Base-by-base conservation (phyloP, 768 basidiomycete genomes). In the Mycena pura region DNA sequence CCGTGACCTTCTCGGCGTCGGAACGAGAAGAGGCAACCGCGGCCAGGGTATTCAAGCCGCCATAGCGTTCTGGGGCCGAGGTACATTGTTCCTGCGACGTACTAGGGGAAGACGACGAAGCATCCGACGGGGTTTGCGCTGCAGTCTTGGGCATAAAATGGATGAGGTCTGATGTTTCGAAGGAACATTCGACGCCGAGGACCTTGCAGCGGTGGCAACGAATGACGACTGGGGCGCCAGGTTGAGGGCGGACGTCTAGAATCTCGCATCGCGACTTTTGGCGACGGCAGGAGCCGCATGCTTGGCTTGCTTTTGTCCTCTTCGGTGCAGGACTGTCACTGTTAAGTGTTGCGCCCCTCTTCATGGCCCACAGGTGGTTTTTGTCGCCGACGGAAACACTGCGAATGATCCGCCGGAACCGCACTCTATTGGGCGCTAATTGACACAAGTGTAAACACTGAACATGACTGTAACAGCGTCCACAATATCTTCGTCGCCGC, bases 121-220 rank as follows among this genome's bases (percentile, higher is more conserved):
- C 49, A 47, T 13, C 36, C 29, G 31, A 17, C 22, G 48, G 29
- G 32, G 51, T 10, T 15, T 44, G 48, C 14, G 25, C 28, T 24
- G 38, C 49, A 13, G 57, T 57, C 43, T 53, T 65, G 34, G 62
- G 46, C n/a, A 62, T 29, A 17, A 72, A 62, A 45, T 67, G 71
- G 32, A 72, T 72, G 36, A 71, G 65, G 44, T 70, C 66, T 0
- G 73, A 70, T 38, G 58, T 76, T 50, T 81, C 80, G 49, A 83
- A 83, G 2, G 83, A 84, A 63, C 82, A 83, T 25, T 76, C 52
- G 22, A 81, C 71, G 52, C 69, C 73, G 48, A 84, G 73, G n/a
- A 83, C 81, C 65, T 81, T 80, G 64, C 83, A 83, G 13, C 82
- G 78, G 57, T 83, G 82, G 39, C 82, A 83, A 31, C 80, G 78